Percentiles rank a stretch among this genome's conserved stretches.
These are phyloP conservation scores for Coemansia sp. DNA, from an alignment of 192 early-diverging fungal species.

Conservation along the genomic window DNA sequence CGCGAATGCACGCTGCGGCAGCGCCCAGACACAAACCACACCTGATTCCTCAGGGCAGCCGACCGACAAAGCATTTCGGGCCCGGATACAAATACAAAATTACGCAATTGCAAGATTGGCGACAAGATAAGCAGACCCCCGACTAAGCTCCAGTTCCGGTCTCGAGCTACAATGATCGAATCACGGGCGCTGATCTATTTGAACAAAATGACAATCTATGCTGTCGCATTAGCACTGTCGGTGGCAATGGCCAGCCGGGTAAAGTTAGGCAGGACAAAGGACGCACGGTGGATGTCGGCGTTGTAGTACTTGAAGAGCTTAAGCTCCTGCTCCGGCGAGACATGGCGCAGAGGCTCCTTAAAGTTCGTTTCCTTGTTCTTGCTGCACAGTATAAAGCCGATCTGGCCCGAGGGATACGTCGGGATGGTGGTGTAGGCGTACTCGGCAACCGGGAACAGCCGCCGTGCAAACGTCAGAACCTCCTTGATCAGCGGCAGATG, in stretches of 20 bases:
- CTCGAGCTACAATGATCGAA: no score
- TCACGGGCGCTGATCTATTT: no score
- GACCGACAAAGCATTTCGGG: constrained; percentile 6
- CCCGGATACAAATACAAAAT: neutral
- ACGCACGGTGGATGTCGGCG: constrained; percentile 82
- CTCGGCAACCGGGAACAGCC: constrained; percentile 85
- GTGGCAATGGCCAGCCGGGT: constrained; percentile 52
- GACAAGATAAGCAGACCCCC: no score
- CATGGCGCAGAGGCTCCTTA: constrained; percentile 70
- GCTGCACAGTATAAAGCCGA: constrained; percentile 92
- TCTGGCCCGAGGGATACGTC: constrained; percentile 97
- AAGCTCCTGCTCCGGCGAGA: constrained; percentile 74
- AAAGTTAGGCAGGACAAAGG: constrained; percentile 93
- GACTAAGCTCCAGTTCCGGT: no score
- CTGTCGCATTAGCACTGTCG: neutral
- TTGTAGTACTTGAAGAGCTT: constrained; percentile 91
- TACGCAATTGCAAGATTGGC: no score
- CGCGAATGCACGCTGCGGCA: neutral
- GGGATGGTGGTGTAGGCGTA: constrained; percentile 95
- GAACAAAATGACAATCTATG: no score
- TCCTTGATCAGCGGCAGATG: constrained; percentile 89
- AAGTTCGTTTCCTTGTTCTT: constrained; percentile 74
- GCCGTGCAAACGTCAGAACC: constrained; percentile 73
- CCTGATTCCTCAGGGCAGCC: neutral
- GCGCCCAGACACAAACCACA: neutral